Conservation (phyloP, 305 asterid species). For the Fraxinus angustifolia region DNA sequence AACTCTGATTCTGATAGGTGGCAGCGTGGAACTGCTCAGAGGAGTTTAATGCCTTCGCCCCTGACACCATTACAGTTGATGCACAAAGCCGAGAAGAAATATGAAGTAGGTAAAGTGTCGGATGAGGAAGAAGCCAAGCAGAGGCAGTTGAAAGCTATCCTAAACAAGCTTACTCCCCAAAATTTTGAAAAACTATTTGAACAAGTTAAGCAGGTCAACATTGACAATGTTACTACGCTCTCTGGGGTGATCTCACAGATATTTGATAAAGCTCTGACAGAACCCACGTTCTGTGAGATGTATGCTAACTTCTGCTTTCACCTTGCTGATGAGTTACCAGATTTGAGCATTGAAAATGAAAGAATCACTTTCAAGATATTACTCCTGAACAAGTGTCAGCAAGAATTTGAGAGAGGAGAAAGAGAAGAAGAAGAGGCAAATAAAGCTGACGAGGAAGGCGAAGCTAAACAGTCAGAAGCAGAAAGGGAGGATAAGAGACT, state of each 20-base stretch:
- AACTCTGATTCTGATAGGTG: slow-evolving; percentile 45
- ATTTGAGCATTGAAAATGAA: slow-evolving; percentile 35
- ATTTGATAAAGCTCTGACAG: slow-evolving; percentile 50
- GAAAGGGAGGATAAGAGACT: slow-evolving; percentile 50
- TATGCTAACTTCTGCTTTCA: slow-evolving; percentile 46
- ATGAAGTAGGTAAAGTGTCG: slow-evolving; percentile 42
- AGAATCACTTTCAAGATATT: slow-evolving; percentile 46
- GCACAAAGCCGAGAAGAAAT: slow-evolving; percentile 49
- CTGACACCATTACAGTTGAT: slow-evolving; percentile 41
- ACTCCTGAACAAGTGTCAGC: slow-evolving; percentile 49
- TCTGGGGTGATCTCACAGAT: slow-evolving; percentile 49
- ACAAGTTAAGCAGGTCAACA: slow-evolving; percentile 46
- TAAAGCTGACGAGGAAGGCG: slow-evolving; percentile 42
- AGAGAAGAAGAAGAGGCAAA: slow-evolving; percentile 50
- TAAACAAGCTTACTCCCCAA: slow-evolving; percentile 54
- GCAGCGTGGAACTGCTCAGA: slow-evolving; percentile 42
- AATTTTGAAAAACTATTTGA: slow-evolving; percentile 48
- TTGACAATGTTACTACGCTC: slow-evolving; percentile 40
- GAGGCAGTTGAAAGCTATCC: slow-evolving; percentile 42
- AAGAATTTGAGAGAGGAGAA: slow-evolving; percentile 52
- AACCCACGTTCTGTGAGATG: slow-evolving; percentile 55
- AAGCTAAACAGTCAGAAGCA: slow-evolving; percentile 37
- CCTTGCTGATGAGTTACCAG: slow-evolving; percentile 42
- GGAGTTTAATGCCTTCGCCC: slow-evolving; percentile 45
- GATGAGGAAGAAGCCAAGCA: slow-evolving; percentile 53